A percentile compares a stretch with the other conserved stretches of the same genome.
Evolutionary conservation across 1,139 yeast genomes (phyloP).

Genomic region (Debaryomycetaceae sp.): DNA sequence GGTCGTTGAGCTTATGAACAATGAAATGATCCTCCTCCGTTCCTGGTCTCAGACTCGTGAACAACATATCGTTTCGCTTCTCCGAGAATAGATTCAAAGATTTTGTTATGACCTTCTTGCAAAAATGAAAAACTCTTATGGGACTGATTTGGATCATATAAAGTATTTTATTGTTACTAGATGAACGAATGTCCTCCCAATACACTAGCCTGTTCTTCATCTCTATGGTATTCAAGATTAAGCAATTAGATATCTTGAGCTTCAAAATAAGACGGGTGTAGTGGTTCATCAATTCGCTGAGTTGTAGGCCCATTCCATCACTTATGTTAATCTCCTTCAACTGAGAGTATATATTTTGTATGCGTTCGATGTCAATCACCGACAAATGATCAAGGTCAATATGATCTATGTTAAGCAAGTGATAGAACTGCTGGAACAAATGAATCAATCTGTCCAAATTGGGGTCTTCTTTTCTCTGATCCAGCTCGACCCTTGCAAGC

Average conservation of each 20-base stretch:
- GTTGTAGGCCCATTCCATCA: conserved; percentile 7
- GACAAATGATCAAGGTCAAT: conserved; percentile 18
- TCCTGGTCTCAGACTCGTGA: conserved; percentile 5
- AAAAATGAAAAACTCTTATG: conserved; percentile 15
- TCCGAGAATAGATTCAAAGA: conserved; percentile 4
- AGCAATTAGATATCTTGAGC: conserved; percentile 28
- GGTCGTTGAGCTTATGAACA: conserved; percentile 7
- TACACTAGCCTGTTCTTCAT: conserved; percentile 34
- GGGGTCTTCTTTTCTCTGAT: conserved; percentile 20
- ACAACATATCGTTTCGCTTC: conserved; percentile 1
- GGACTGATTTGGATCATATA: conserved; percentile 39
- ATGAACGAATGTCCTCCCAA: conserved; percentile 31
- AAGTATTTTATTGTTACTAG: conserved; percentile 23
- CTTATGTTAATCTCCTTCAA: conserved; percentile 2
- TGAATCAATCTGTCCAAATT: conserved; percentile 17
- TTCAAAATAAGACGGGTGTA: conserved; percentile 24
- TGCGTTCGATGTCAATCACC: conserved; percentile 11
- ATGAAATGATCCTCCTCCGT: conserved; percentile 16
- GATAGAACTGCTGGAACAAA: conserved; percentile 23
- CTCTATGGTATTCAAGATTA: conserved; percentile 34
- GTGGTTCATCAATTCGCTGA: conserved; percentile 18
- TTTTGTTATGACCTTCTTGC: conserved; percentile 8
- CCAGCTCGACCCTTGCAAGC: conserved; percentile 10
- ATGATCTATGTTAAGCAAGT: conserved; percentile 21
- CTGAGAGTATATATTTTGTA: conserved; percentile 10